Conservation (phyloP, 164 flowering plant species). For the Chloranthus sessilifolius region DNA sequence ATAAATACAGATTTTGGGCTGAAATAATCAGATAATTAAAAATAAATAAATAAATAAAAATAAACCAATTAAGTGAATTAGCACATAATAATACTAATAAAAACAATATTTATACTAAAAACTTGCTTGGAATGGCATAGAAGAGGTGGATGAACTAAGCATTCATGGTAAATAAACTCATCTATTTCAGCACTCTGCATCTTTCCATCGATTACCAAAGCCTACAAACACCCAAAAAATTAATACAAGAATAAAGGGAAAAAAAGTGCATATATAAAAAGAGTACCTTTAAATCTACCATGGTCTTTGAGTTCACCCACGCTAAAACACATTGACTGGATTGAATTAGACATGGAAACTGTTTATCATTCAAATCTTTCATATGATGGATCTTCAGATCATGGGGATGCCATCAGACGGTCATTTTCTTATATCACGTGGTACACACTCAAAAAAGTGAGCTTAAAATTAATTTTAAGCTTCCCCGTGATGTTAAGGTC, state of each 20-base stretch:
- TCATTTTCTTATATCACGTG: too few species aligned
- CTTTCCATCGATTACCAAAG: slow-evolving; percentile 81
- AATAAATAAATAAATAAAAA: slow-evolving; percentile 2
- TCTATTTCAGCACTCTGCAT: slow-evolving; percentile 89
- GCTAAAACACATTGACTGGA: too few species aligned
- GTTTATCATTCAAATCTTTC: too few species aligned
- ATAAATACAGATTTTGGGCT: slow-evolving; percentile 77
- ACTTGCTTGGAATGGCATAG: slow-evolving; percentile 61
- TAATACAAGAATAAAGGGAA: background rate
- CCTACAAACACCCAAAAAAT: background rate
- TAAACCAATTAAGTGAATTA: background rate
- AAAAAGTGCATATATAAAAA: too few species aligned
- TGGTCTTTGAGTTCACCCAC: too few species aligned
- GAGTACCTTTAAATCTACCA: too few species aligned
- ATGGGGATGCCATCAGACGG: too few species aligned
- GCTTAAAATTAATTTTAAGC: too few species aligned
- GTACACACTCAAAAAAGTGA: too few species aligned
- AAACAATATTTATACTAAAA: background rate
- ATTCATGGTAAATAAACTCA: slow-evolving; percentile 84
- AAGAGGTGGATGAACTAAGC: slow-evolving; percentile 78
- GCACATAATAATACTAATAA: background rate
- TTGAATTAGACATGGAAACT: too few species aligned
- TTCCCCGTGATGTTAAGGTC: too few species aligned
- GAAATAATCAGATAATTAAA: slow-evolving; percentile 7
- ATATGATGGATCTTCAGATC: too few species aligned